A percentile compares a stretch with the other conserved stretches of the same genome.
Evolutionary conservation across 176 grass and related monocot species (phyloP).

Genomic region (Phoenix roebelenii): DNA sequence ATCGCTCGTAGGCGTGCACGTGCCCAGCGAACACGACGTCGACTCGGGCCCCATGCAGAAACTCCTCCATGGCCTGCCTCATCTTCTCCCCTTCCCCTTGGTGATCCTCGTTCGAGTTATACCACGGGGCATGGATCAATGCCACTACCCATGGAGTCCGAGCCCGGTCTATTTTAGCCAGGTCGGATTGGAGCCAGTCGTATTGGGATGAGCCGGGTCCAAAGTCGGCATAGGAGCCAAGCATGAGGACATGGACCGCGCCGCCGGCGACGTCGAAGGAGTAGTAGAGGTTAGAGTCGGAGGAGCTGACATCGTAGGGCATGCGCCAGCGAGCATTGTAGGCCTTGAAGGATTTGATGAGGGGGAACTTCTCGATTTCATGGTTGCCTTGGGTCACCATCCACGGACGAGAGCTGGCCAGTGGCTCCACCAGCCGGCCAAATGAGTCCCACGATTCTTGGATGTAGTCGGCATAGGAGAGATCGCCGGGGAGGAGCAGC

Average conservation of each 20-base stretch:
- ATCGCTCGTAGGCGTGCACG: slow-evolving; percentile 83
- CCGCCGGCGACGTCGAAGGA: slow-evolving; percentile 53
- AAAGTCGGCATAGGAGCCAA: slow-evolving; percentile 53
- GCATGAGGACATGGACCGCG: slow-evolving; percentile 59
- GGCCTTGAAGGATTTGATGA: slow-evolving; percentile 36
- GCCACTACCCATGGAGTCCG: slow-evolving; percentile 38
- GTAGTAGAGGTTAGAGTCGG: slow-evolving; percentile 54
- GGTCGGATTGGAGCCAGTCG: slow-evolving; percentile 39
- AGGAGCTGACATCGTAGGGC: slow-evolving; percentile 23
- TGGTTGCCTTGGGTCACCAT: slow-evolving; percentile 83
- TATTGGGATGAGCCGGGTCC: slow-evolving; percentile 22
- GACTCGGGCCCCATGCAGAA: slow-evolving; percentile 27
- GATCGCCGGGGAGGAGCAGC: slow-evolving; percentile 55
- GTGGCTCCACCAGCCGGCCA: slow-evolving; percentile 57
- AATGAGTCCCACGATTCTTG: slow-evolving; percentile 52
- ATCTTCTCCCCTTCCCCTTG: slow-evolving; percentile 51
- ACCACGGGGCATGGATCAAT: slow-evolving; percentile 73
- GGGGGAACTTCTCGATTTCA: slow-evolving; percentile 39
- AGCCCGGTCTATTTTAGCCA: slow-evolving; percentile 18
- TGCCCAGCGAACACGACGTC: slow-evolving; percentile 76
- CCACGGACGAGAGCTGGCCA: slow-evolving; percentile 72
- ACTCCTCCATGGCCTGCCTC: slow-evolving; percentile 43
- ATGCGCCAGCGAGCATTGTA: slow-evolving; percentile 74
- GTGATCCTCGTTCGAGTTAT: slow-evolving; percentile 66
- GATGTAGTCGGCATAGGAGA: slow-evolving; percentile 50